Evolutionary conservation across 2,329 filamentous ascomycete species (phyloP).

Genomic region (Phialemoniopsis sp.): DNA sequence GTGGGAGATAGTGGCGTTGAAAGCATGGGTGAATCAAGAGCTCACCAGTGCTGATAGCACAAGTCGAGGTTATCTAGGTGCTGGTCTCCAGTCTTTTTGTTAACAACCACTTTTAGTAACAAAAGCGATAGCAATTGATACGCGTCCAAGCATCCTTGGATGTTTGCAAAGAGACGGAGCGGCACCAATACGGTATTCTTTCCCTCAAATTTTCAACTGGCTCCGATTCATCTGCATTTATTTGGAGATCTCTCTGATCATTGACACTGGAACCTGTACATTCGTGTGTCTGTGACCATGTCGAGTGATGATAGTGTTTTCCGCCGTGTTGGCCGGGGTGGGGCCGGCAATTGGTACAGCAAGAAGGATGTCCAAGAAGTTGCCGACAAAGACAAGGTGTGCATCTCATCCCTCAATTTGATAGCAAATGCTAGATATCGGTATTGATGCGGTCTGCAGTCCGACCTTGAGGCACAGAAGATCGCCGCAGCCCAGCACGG

Average conservation of each 20-base stretch:
- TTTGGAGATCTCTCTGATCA: too few relatives aligned
- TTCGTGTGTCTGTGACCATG: conserved; percentile 12
- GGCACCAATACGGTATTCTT: too few relatives aligned
- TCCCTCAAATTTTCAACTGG: too few relatives aligned
- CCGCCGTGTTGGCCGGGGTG: conserved; percentile 54
- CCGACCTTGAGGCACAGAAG: conserved; percentile 31
- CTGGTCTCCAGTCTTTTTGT: too few relatives aligned
- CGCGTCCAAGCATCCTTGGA: too few relatives aligned
- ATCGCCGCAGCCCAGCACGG: conserved; percentile 15
- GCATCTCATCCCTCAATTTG: conserved; percentile 8
- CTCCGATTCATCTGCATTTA: too few relatives aligned
- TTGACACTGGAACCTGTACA: conserved; percentile 10
- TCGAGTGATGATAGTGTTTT: conserved; percentile 34
- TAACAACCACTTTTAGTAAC: too few relatives aligned
- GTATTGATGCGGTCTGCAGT: too few relatives aligned
- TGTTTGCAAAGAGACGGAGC: too few relatives aligned
- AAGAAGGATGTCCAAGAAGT: conserved; percentile 46
- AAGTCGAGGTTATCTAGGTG: not conserved
- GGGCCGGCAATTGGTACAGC: conserved; percentile 59
- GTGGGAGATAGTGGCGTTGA: too few relatives aligned
- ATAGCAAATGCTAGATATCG: not conserved
- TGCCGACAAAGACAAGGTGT: conserved; percentile 12
- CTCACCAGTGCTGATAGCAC: not conserved
- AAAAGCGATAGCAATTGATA: too few relatives aligned
- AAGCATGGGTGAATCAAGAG: too few relatives aligned